Conservation (phyloP, 441 rosid species). For the Viola pubescens region DNA sequence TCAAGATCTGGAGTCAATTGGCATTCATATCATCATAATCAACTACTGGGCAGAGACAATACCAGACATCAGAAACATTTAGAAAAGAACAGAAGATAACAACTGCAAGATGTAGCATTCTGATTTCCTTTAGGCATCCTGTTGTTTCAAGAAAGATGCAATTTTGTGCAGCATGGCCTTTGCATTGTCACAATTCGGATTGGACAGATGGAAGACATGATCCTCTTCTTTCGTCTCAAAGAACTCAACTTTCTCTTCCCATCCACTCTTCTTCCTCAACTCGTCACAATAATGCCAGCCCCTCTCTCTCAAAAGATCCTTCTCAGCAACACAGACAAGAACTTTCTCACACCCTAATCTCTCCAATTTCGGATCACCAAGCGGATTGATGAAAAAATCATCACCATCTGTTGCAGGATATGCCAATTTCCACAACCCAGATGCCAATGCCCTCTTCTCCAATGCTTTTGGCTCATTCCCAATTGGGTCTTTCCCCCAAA, state of each 20-base stretch:
- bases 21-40: no score
- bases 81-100: no score
- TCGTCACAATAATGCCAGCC: slow-evolving; percentile 38
- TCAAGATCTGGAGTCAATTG: not conserved
- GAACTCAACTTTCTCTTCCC: slow-evolving; percentile 34
- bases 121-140: not conserved
- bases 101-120: not conserved
- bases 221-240: slow-evolving; percentile 36
- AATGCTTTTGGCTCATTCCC: slow-evolving; percentile 32
- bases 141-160: slow-evolving; percentile 1
- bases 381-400: slow-evolving; percentile 31
- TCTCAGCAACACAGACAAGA: slow-evolving; percentile 38
- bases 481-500: slow-evolving; percentile 26
- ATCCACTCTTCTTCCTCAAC: slow-evolving; percentile 27
- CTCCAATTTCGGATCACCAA: slow-evolving; percentile 20
- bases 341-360: slow-evolving; percentile 27
- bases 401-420: slow-evolving; percentile 34
- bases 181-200: slow-evolving; percentile 28
- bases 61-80: no score
- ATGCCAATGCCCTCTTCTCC: not conserved
- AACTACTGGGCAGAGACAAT: not conserved
- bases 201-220: slow-evolving; percentile 38
- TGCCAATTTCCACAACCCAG: slow-evolving; percentile 21
- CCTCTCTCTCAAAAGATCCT: slow-evolving; percentile 33
- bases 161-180: slow-evolving; percentile 10